These are phyloP conservation scores for Lactarius pseudohatsudake DNA, from an alignment of 768 basidiomycete genomes.

Conservation along the genomic window DNA sequence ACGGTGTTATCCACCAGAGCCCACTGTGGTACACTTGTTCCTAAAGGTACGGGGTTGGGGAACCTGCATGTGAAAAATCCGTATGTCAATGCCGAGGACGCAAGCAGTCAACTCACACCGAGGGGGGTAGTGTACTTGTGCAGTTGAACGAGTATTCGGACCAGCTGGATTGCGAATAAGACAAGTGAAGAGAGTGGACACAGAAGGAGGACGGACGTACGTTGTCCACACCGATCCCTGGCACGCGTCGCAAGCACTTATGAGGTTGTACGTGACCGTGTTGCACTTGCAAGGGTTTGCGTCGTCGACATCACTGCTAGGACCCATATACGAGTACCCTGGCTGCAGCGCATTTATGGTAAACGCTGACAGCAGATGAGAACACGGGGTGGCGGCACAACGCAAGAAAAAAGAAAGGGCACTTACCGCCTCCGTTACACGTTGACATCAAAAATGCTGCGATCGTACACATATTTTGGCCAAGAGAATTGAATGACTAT, in stretches of 20 bases:
- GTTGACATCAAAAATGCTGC: constrained; percentile 16
- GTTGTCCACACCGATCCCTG: background rate
- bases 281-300: constrained; percentile 20
- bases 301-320: background rate
- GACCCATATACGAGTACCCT: constrained; percentile 8
- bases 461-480: constrained; percentile 16
- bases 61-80: background rate
- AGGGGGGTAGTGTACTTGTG: background rate
- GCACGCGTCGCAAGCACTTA: constrained; percentile 25
- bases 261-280: constrained; percentile 13
- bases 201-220: background rate
- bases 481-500: constrained; percentile 16
- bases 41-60: constrained; percentile 5
- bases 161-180: constrained; percentile 2
- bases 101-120: constrained; percentile 11
- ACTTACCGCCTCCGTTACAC: constrained; percentile 18
- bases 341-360: background rate
- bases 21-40: constrained; percentile 8
- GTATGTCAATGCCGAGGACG: background rate
- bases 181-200: too few relatives aligned
- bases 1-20: constrained; percentile 8
- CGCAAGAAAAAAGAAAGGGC: background rate
- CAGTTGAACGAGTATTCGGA: constrained; percentile 8
- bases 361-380: constrained; percentile 6
- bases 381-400: background rate